Base-by-base conservation (phyloP, 257 asterid genomes). In the Fraxinus anomala region DNA sequence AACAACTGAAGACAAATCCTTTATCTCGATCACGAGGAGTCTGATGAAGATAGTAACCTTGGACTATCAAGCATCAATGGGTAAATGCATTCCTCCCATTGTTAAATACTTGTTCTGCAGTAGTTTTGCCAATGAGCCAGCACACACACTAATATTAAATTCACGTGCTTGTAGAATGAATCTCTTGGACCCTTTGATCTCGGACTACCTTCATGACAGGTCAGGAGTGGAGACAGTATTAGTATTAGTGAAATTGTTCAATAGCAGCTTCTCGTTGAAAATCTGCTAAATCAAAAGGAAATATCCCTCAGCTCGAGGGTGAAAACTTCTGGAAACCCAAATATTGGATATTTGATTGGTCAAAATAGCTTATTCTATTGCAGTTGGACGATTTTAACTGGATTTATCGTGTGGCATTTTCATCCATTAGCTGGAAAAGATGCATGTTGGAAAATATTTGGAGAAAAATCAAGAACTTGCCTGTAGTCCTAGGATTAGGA, bases 131-230 rank as follows among this genome's bases (percentile, higher is more conserved):
- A 17, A 54, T 10, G 73, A 71, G 13, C 34, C 19, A 26, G 10
- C 23, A 37, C 37, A 47, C 21, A 16, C 74, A 77, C 51, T 6
- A 77, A 44, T 24, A 68, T 73, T 33, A 47, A 36, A 42, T 49
- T 65, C 83, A 39, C 28, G 42, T 33, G 61, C 16, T 74, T 79
- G 86, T 81, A 88, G 90, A 85, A 81, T 79, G 86, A 90, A 44
- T 79, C 79, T 72, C 4, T 36, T 42, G 81, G 81, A 77, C 82
- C 83, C 49, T 85, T 81, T 63, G 80, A 82, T 77, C 80, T 79
- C 24, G 81, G 77, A 51, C 77, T 67, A 51, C 72, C 85, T 42
- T 70, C 66, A 24, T 72, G 31, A 67, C 75, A 59, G 26, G 76
- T 73, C 47, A 79, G 39, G 26, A 68, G 78, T 73, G 85, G 82